phyloP scores from a whole-genome alignment of 2,329 filamentous ascomycete genomes.

The Colletotrichum limetticola region DNA sequence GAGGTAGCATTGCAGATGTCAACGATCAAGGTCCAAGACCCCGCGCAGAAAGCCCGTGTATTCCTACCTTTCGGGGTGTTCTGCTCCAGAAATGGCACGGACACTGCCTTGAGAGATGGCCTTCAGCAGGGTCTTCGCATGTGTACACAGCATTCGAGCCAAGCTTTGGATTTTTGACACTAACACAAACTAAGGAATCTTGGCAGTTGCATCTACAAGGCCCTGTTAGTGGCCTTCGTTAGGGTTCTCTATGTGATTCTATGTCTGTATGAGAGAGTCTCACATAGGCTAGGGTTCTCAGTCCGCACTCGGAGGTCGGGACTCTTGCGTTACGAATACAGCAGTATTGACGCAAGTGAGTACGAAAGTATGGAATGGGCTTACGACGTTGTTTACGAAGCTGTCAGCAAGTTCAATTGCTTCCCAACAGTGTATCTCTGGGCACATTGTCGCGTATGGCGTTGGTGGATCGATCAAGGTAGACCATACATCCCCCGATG shows the following conservation, averaged over 20 bases:
- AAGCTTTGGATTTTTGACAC: background rate
- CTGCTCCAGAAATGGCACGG: background rate
- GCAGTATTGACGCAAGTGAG: background rate
- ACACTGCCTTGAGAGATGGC: background rate
- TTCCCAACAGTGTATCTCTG: background rate
- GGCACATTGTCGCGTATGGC: background rate
- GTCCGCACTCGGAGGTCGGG: background rate
- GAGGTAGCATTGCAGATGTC: background rate
- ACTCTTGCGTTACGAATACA: background rate
- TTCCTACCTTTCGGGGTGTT: background rate
- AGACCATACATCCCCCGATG: background rate
- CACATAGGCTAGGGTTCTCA: background rate
- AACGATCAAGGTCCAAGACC: background rate
- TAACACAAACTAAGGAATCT: background rate
- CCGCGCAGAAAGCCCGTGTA: constrained; percentile 1
- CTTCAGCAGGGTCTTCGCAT: background rate
- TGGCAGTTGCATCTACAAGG: background rate
- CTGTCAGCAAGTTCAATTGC: background rate
- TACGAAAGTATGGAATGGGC: background rate
- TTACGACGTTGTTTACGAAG: background rate
- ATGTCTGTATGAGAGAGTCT: background rate
- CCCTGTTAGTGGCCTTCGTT: background rate
- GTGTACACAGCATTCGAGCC: background rate
- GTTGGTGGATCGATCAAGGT: background rate
- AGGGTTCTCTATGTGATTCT: background rate